Evolutionary conservation across 768 basidiomycete species (phyloP), one percentile per base, ranked within the genome.

Genomic region (Coprinellus micaceus): DNA sequence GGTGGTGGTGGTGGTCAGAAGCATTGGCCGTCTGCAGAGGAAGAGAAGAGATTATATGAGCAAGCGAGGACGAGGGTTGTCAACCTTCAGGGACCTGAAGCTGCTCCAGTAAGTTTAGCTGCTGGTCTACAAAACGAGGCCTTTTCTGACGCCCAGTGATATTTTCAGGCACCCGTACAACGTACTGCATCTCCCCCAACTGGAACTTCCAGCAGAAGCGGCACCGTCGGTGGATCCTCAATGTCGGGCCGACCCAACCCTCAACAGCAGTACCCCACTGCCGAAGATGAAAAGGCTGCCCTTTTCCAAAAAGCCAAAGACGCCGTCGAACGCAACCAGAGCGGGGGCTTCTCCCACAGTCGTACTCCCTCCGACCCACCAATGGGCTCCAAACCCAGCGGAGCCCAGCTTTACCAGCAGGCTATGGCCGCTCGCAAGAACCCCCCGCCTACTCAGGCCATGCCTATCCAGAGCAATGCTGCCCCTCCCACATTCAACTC

Each of bases 211-310:
- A 17, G 4, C 3, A 25, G 52, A 13, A 29, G 17, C 11, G 41
- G 36, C 39, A 48, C 36, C 5, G 55, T 39, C 4, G 30, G 40
- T 48, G 33, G 46, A 30, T 24, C 46, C 4, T 40, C 52, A 2
- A 13, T 37, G 46, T 63, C 60, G 61, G 64, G 54, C 57, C 29
- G 53, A 59, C 37, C 56, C 65, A 33, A 24, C 17, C 49, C 49
- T 28, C 66, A 67, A 37, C 91, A 87, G 88, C 74, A 74, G 6
- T 79, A 43, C 40, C 40, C 19, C 7, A 43, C 85, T 1, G 88
- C 91, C 0, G 90, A 91, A 68, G 81, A 84, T 54, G 91, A 93
- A 66, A 92, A 93, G 63, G 69, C 79, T 1, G 76, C 79, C n/a
- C 65, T 90, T n/a, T 91, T 80, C 67, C 75, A 86, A 49, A 67